These are phyloP conservation scores for Vitis hybrid DNA, from an alignment of 177 flowering plant species.

Conservation along the genomic window DNA sequence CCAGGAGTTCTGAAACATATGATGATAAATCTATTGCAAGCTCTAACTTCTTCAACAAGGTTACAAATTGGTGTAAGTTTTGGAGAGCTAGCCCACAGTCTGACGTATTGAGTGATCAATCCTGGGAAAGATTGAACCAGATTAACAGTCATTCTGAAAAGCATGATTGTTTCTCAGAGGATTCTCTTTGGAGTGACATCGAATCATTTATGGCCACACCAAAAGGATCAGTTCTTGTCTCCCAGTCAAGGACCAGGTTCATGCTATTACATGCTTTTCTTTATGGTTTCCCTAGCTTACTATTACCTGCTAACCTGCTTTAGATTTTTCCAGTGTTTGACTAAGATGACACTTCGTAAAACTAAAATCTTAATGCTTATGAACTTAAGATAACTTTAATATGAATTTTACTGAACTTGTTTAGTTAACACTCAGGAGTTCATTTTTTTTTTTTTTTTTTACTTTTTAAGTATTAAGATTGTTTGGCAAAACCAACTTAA, in stretches of 20 bases:
- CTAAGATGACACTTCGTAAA: not conserved
- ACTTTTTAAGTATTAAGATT: no score
- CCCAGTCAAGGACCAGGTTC: slow-evolving; percentile 72
- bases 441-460: no score
- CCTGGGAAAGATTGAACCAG: slow-evolving; percentile 13
- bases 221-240: slow-evolving; percentile 40
- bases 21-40: slow-evolving; percentile 19
- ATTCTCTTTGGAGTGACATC: slow-evolving; percentile 61
- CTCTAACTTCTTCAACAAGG: slow-evolving; percentile 23
- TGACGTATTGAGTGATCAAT: slow-evolving; percentile 19
- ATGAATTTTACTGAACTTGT: no score
- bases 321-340: not conserved
- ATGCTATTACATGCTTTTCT: not conserved
- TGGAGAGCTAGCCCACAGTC: slow-evolving; percentile 20
- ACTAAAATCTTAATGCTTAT: no score
- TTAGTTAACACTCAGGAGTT: no score
- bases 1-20: slow-evolving; percentile 10
- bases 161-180: slow-evolving; percentile 37
- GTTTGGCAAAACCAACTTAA: no score
- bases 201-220: slow-evolving; percentile 49
- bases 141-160: slow-evolving; percentile 14
- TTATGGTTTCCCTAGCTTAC: not conserved
- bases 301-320: not conserved
- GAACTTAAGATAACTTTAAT: no score
- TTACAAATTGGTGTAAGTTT: slow-evolving; percentile 35